These are phyloP conservation scores for Gaultheria prostrata DNA, from an alignment of 148 eudicot genomes.

Conservation along the genomic window DNA sequence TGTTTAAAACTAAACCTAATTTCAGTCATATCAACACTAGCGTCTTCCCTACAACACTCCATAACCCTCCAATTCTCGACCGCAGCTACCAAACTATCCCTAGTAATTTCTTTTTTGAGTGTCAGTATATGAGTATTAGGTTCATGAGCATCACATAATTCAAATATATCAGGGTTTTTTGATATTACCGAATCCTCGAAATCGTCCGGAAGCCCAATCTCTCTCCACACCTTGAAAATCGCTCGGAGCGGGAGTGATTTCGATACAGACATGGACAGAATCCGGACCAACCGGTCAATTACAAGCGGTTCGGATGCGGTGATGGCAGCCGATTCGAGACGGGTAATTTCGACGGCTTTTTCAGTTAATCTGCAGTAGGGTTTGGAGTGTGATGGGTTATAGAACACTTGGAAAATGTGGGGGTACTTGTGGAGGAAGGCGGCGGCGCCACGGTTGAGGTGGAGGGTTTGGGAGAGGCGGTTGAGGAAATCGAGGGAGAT, in stretches of 20 bases:
- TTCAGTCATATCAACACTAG: slow-evolving; percentile 56
- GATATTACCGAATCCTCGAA: slow-evolving; percentile 84
- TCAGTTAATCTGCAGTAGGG: slow-evolving; percentile 53
- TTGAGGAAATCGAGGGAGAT: slow-evolving; percentile 72
- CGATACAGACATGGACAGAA: slow-evolving; percentile 62
- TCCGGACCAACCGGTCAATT: slow-evolving; percentile 53
- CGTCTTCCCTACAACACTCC: slow-evolving; percentile 75
- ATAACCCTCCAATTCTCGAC: slow-evolving; percentile 77
- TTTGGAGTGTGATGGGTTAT: slow-evolving; percentile 40
- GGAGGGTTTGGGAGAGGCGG: slow-evolving; percentile 74
- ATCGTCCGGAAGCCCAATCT: slow-evolving; percentile 82
- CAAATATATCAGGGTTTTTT: slow-evolving; percentile 48
- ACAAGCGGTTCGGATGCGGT: slow-evolving; percentile 33
- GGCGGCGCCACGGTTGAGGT: slow-evolving; percentile 80
- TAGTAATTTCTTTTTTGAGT: slow-evolving; percentile 36
- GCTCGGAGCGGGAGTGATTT: slow-evolving; percentile 74
- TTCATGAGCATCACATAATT: slow-evolving; percentile 60
- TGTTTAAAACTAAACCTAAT: slow-evolving; percentile 72
- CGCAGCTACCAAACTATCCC: slow-evolving; percentile 45
- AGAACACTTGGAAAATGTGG: slow-evolving; percentile 60
- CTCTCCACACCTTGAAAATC: slow-evolving; percentile 81
- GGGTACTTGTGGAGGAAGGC: slow-evolving; percentile 72
- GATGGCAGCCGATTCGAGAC: slow-evolving; percentile 49
- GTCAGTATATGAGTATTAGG: slow-evolving; percentile 71
- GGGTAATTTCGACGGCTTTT: slow-evolving; percentile 35